Evolutionary conservation across 331 rosid species (phyloP), one percentile per base, ranked within the genome.

Genomic region (Dryas integrifolia): DNA sequence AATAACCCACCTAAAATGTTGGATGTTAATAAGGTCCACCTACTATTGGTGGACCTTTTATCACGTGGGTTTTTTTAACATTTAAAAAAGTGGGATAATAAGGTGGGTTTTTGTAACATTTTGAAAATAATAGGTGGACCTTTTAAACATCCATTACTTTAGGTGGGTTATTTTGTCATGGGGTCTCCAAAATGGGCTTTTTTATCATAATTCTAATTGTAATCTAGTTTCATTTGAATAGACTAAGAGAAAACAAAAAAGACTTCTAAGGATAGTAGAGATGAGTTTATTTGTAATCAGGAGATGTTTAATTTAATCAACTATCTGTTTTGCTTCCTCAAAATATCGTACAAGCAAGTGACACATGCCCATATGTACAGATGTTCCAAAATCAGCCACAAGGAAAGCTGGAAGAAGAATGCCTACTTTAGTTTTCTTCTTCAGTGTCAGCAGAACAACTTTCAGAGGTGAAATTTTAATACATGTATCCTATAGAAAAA

Each of bases 361-460:
- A 18, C 75, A 48, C 51, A 56, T 63, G 15, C 69, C 67, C 69
- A 78, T 52, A 3, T 63, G 40, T 58, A 72, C 84, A 92, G 98
- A 92, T 82, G 82, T 83, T 75, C 91, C 88, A 21, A 85, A 77
- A 78, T 88, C 96, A 11, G 96, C 91, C 64, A 64, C 65, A 70
- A 90, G 92, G 79, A 90, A 90, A 75, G 91, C 96, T 63, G 83
- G 65, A 58, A 84, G 91, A 79, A 76, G 73, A 63, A 53, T 90
- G 92, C 86, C 91, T 60, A 75, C 83, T 50, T n/a, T 15, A 12
- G 79, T 80, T 78, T 90, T 83, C 81, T 78, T 86, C 82, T 78
- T 13, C 55, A 57, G 81, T 58, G 88, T 86, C 80, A 65, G 88
- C 89, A 86, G 75, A 85, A 83, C 92, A 63, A 90, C 92, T 52